These are phyloP conservation scores for Kurtzmaniella cleridarum DNA, from an alignment of 805 yeast genomes.

Conservation along the genomic window DNA sequence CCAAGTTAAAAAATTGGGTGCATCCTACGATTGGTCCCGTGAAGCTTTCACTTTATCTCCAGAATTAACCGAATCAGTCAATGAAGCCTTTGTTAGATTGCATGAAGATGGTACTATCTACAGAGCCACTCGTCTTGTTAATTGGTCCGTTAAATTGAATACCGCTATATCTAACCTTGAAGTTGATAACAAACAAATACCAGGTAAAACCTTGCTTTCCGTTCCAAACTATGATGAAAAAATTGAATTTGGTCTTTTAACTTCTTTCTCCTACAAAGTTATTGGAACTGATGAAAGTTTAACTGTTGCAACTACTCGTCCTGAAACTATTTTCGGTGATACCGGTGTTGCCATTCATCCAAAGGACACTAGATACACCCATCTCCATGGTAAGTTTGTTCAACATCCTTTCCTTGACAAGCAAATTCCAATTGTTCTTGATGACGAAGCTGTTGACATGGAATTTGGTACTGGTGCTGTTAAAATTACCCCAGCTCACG, in stretches of 20 bases:
- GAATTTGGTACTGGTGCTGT: slow-evolving; percentile 99
- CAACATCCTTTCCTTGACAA: slow-evolving; percentile 86
- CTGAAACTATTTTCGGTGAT: slow-evolving; percentile 97
- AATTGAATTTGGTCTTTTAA: slow-evolving; percentile 93
- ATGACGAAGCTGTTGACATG: slow-evolving; percentile 95
- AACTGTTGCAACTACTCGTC: slow-evolving; percentile 96
- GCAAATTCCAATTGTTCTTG: slow-evolving; percentile 82
- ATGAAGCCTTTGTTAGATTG: slow-evolving; percentile 83
- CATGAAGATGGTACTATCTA: slow-evolving; percentile 95
- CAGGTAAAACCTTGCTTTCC: slow-evolving; percentile 72
- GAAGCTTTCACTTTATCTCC: slow-evolving; percentile 93
- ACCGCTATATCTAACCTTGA: slow-evolving; percentile 96
- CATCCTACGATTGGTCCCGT: slow-evolving; percentile 93
- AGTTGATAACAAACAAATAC: slow-evolving; percentile 85
- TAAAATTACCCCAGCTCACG: slow-evolving; percentile 98
- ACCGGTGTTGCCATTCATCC: slow-evolving; percentile 98
- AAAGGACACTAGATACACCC: slow-evolving; percentile 85
- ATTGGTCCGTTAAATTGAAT: slow-evolving; percentile 93
- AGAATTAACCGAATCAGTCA: slow-evolving; percentile 69
- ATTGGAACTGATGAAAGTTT: slow-evolving; percentile 80
- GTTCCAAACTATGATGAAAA: slow-evolving; percentile 90
- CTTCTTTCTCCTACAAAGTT: slow-evolving; percentile 91
- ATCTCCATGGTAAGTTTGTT: slow-evolving; percentile 89
- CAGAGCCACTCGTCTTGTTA: slow-evolving; percentile 87
- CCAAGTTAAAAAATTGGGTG: slow-evolving; percentile 86